Evolutionary conservation across 1,284 basidiomycete genomes (phyloP), one percentile per base, ranked within the genome.

Genomic region (Heterobasidion irregulare): DNA sequence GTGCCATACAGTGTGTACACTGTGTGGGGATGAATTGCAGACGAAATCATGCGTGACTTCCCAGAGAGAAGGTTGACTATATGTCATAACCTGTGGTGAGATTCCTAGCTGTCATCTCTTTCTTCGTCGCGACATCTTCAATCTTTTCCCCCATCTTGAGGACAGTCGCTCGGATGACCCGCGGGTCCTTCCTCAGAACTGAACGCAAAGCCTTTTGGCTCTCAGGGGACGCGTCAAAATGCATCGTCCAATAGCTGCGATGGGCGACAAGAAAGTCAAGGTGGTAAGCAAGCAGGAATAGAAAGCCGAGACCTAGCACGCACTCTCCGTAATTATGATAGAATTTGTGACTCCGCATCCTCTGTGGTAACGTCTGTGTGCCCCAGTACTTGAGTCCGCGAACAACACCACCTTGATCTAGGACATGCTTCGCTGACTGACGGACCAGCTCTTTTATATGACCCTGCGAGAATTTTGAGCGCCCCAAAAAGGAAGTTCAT

Each of bases 211-310:
- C 74, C 19, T 76, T 73, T 56, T 94, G 76, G 0, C 82, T 83
- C 51, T 75, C 74, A 8, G 92, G 91, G 8, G 89, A 89, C 3
- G 89, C 83, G 73, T 94, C 92, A 67, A 94, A 94, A 67, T 93
- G 82, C 75, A 94, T 81, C 13, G 87, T 82, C 90, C 92, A 94
- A 70, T 94, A 94, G 65, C 92, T 94, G 64, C 15, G 33, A 48
- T 48, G 44, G 19, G 34, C 43, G 46, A 53, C n/a, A 43, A n/a
- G 36, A 47, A 57, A 10, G 15, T 19, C 34, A 8, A 36, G 36
- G 5, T 26, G 53, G 41, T 36, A 16, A 34, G 16, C 8, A 50
- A 54, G 36, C 34, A 51, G 18, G 49, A 9, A 54, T 41, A 47
- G 12, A 35, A 43, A 26, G 26, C 26, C 1, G 26, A 26, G 4